Evolutionary conservation across 1,139 yeast genomes (phyloP).

Genomic region (Saccharomyces hybrid): DNA sequence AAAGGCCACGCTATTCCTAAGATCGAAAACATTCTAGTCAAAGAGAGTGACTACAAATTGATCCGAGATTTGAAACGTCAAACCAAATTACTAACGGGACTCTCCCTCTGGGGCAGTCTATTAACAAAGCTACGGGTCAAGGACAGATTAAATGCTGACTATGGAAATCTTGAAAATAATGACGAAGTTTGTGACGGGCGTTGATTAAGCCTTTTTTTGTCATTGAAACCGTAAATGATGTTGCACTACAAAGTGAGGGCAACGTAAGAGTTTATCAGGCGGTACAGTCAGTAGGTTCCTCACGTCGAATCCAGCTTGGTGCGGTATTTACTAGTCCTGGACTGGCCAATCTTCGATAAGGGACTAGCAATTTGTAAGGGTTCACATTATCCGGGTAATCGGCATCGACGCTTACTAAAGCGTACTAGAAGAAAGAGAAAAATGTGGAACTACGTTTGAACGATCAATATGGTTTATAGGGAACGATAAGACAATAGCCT

Average conservation of each 20-base stretch:
- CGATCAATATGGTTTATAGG: background rate
- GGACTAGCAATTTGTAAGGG: background rate
- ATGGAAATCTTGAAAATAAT: slow-evolving; percentile 8
- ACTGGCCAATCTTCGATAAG: background rate
- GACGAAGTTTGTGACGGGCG: background rate
- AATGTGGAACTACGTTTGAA: background rate
- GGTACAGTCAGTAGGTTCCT: too few species aligned
- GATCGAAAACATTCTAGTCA: slow-evolving; percentile 14
- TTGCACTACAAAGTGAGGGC: background rate
- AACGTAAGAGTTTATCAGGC: background rate
- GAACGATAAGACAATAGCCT: background rate
- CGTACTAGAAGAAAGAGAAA: background rate
- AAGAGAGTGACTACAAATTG: slow-evolving; percentile 8
- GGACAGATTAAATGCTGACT: slow-evolving; percentile 9
- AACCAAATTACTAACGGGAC: slow-evolving; percentile 5
- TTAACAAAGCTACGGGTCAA: slow-evolving; percentile 11
- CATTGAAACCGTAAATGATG: too few species aligned
- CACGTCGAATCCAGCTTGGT: too few species aligned
- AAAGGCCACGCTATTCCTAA: slow-evolving; percentile 24
- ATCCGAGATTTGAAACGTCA: slow-evolving; percentile 6
- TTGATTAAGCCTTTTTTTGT: too few species aligned
- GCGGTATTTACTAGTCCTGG: background rate
- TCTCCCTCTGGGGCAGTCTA: slow-evolving; percentile 12
- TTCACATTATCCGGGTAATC: background rate
- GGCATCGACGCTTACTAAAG: background rate